A percentile compares a stretch with the other conserved stretches of the same genome.
Conservation (phyloP, 1,284 basidiomycete species). For the Lentinus polychrous region DNA sequence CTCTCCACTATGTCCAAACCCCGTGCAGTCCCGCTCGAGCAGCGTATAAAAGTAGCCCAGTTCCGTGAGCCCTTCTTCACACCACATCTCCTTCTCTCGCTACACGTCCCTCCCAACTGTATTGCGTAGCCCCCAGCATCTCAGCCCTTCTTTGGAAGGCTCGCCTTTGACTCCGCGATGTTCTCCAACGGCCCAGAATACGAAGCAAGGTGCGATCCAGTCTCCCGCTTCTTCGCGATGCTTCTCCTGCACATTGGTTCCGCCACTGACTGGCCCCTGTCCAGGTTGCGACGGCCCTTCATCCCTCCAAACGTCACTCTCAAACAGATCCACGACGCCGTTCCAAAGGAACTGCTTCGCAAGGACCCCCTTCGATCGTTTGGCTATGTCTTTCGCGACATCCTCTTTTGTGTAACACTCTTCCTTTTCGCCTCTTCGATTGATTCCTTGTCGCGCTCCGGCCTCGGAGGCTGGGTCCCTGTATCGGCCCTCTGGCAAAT, state of each 20-base stretch:
- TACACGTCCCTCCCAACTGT: background rate
- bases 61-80: background rate
- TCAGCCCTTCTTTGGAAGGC: background rate
- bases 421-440: conserved; percentile 35
- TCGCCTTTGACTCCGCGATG: conserved; percentile 12
- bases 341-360: conserved; percentile 46
- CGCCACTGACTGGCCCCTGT: background rate
- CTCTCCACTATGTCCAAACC: conserved; percentile 1
- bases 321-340: conserved; percentile 39
- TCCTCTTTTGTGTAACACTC: conserved; percentile 32
- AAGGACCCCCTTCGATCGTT: conserved; percentile 28
- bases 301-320: conserved; percentile 36
- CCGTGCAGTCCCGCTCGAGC: too few species aligned
- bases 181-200: conserved; percentile 27
- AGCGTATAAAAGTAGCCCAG: background rate
- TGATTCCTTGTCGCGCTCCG: conserved; percentile 20
- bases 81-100: background rate
- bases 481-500: conserved; percentile 16
- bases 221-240: background rate
- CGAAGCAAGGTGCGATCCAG: conserved; percentile 20
- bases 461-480: conserved; percentile 17
- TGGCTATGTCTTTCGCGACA: conserved; percentile 35
- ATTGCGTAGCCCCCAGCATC: background rate
- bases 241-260: conserved; percentile 3
- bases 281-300: conserved; percentile 27